Conservation (phyloP, 441 rosid genomes). For the Bruguiera hainesii region DNA sequence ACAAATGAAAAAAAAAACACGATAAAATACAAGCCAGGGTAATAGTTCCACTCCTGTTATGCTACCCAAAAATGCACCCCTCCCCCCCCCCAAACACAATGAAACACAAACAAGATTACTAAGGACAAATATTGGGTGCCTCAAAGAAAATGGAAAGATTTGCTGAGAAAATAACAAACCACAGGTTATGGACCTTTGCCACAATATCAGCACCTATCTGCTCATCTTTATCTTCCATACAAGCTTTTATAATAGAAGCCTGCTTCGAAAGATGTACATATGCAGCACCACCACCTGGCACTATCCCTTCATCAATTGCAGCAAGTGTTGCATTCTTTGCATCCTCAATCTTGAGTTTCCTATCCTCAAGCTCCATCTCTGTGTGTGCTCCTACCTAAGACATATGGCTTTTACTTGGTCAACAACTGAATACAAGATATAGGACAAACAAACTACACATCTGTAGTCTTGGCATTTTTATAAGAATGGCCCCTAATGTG, state of each 20-base stretch:
- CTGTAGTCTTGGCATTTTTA: neutral
- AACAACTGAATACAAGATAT: neutral
- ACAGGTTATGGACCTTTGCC: slow-evolving; percentile 40
- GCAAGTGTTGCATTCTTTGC: slow-evolving; percentile 86
- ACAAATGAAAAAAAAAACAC: no score
- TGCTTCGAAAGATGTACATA: slow-evolving; percentile 60
- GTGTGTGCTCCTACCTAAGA: slow-evolving; percentile 81
- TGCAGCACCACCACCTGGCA: slow-evolving; percentile 82
- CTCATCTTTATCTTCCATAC: slow-evolving; percentile 59
- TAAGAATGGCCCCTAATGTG: neutral
- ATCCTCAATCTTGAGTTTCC: slow-evolving; percentile 80
- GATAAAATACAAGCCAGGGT: no score
- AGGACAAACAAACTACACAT: neutral
- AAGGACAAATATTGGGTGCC: no score
- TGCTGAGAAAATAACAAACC: neutral
- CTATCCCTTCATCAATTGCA: slow-evolving; percentile 87
- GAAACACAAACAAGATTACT: no score
- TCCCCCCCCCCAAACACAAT: no score
- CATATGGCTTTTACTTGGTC: slow-evolving; percentile 6
- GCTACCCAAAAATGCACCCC: no score
- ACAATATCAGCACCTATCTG: slow-evolving; percentile 72
- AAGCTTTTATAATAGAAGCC: slow-evolving; percentile 41
- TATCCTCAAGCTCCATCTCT: slow-evolving; percentile 83
- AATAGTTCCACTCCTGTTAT: no score
- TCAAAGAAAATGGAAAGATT: neutral